A percentile compares a stretch with the other conserved stretches of the same genome.
phyloP scores from a whole-genome alignment of 2,329 filamentous ascomycete species.

The Botryotinia narcissicola region DNA sequence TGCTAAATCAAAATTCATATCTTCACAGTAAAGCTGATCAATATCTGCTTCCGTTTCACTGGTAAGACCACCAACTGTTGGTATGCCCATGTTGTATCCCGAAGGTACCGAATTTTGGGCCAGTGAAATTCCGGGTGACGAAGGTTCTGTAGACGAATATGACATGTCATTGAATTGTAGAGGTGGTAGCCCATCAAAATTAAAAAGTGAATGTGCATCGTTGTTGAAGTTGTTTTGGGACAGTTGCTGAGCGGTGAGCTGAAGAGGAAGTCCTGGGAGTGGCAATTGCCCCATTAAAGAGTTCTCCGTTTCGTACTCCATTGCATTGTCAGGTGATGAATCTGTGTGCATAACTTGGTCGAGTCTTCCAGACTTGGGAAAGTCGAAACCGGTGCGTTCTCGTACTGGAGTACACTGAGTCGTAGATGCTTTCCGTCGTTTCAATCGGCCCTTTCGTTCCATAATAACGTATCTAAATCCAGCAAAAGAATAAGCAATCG shows the following conservation, averaged over 20 bases:
- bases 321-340: conserved; percentile 9
- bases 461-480: conserved; percentile 16
- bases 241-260: background rate
- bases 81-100: conserved; percentile 10
- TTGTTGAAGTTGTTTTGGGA: conserved; percentile 6
- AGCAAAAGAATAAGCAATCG: conserved; percentile 1
- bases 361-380: background rate
- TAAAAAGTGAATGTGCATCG: conserved; percentile 4
- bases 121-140: conserved; percentile 13
- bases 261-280: conserved; percentile 4
- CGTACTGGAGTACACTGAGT: conserved; percentile 3
- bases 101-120: background rate
- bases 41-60: conserved; percentile 4
- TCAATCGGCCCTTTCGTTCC: conserved; percentile 13
- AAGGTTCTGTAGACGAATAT: conserved; percentile 11
- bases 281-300: conserved; percentile 8
- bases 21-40: conserved; percentile 13
- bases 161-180: conserved; percentile 15
- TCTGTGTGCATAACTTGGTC: conserved; percentile 5
- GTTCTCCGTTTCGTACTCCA: conserved; percentile 11
- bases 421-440: conserved; percentile 3
- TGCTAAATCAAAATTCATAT: conserved; percentile 14
- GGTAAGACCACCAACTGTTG: background rate
- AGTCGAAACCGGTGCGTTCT: conserved; percentile 2
- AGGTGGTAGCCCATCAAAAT: conserved; percentile 13